phyloP scores from a whole-genome alignment of 495 filamentous ascomycete genomes.

The Penicillium malachiteum region DNA sequence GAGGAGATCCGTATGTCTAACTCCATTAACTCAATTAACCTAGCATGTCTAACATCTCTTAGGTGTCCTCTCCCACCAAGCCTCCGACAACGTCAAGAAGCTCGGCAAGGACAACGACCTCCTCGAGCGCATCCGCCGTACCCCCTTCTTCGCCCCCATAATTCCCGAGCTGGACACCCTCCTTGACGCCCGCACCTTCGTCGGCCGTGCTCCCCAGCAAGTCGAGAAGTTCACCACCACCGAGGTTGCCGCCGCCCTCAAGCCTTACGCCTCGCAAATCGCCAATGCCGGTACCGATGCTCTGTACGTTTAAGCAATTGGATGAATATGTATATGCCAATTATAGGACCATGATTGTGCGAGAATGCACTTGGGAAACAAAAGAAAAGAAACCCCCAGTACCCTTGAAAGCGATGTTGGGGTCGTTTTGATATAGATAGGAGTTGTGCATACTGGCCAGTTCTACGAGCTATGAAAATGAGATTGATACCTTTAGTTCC shows the following conservation, averaged over 20 bases:
- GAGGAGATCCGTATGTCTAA: slow-evolving; percentile 66
- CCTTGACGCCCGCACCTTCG: slow-evolving; percentile 66
- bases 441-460: slow-evolving; percentile 13
- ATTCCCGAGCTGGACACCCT: slow-evolving; percentile 70
- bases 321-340: background rate
- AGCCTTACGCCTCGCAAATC: slow-evolving; percentile 46
- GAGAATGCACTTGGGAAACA: background rate
- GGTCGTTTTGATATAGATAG: background rate
- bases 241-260: slow-evolving; percentile 52
- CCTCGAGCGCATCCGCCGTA: slow-evolving; percentile 71
- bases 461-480: slow-evolving; percentile 18
- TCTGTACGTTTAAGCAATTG: slow-evolving; percentile 46
- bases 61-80: slow-evolving; percentile 84
- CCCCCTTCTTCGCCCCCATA: slow-evolving; percentile 81
- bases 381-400: background rate
- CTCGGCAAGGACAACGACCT: slow-evolving; percentile 81
- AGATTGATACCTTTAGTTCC: slow-evolving; percentile 15
- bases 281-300: slow-evolving; percentile 47
- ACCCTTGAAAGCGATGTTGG: background rate
- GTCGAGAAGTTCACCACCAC: slow-evolving; percentile 56
- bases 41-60: slow-evolving; percentile 5
- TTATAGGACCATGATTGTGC: background rate
- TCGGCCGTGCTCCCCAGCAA: slow-evolving; percentile 61
- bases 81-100: slow-evolving; percentile 75
- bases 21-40: background rate